Conservation (phyloP, 2,329 filamentous ascomycete species). For the Fusarium tjaetaba region DNA sequence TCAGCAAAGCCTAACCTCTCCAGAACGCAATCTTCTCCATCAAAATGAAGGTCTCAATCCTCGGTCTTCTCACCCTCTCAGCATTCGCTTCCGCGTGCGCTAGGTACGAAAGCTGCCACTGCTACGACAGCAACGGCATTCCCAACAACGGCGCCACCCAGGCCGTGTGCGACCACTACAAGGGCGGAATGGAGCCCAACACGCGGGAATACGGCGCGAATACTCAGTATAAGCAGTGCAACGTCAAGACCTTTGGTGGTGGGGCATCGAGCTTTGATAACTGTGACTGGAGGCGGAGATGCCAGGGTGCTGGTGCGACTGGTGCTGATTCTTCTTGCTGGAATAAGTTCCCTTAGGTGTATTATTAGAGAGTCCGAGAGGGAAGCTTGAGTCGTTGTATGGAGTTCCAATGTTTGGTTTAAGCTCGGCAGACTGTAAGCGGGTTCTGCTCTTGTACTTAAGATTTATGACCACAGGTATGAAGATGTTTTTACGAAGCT, state of each 20-base stretch:
- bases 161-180: neutral
- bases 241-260: neutral
- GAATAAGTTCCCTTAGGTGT: neutral
- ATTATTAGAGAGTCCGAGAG: too few relatives aligned
- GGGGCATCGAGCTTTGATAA: neutral
- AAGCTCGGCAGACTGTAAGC: neutral
- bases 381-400: neutral
- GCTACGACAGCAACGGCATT: neutral
- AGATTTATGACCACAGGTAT: accelerated
- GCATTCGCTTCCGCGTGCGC: neutral
- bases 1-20: accelerated
- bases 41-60: neutral
- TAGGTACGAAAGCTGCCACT: neutral
- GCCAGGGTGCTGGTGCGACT: neutral
- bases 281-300: neutral
- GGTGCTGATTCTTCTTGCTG: neutral
- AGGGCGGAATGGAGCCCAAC: neutral
- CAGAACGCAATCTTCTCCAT: neutral
- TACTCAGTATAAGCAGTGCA: neutral
- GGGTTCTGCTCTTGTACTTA: neutral
- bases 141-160: neutral
- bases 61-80: neutral
- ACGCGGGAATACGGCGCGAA: neutral
- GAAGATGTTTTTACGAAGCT: neutral
- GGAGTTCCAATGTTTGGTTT: neutral